These are phyloP conservation scores for Pleurotus tuoliensis DNA, from an alignment of 768 basidiomycete genomes.

Conservation along the genomic window DNA sequence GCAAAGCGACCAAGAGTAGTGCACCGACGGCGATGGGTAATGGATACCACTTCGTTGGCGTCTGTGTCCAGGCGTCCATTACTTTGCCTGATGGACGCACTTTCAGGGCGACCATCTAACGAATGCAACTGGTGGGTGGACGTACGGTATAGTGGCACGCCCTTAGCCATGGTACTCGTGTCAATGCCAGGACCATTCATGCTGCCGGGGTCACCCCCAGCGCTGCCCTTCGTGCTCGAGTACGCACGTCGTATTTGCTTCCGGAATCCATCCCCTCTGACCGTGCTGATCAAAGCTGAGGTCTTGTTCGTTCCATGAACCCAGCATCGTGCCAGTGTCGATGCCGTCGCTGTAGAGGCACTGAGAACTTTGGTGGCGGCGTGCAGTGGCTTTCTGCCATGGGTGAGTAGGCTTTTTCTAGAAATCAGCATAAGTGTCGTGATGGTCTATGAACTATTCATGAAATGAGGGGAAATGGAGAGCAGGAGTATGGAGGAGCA, in stretches of 20 bases:
- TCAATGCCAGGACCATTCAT: conserved; percentile 14
- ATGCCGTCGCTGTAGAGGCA: conserved; percentile 42
- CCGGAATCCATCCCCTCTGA: conserved; percentile 29
- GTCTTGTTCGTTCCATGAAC: conserved; percentile 51
- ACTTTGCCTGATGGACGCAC: conserved; percentile 47
- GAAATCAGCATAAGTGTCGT: conserved; percentile 40
- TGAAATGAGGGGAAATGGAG: conserved; percentile 6
- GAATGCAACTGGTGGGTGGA: conserved; percentile 9
- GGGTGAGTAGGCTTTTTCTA: conserved; percentile 46
- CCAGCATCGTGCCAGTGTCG: conserved; percentile 48
- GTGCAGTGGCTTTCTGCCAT: conserved; percentile 51
- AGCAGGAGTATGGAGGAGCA: not conserved
- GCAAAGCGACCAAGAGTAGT: conserved; percentile 75
- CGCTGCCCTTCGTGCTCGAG: conserved; percentile 22
- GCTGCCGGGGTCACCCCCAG: conserved; percentile 18
- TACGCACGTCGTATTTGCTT: conserved; percentile 28
- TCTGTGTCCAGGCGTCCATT: conserved; percentile 75
- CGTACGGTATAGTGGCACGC: conserved; percentile 52
- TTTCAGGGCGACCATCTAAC: too few species aligned
- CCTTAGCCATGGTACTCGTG: conserved; percentile 17
- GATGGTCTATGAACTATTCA: conserved; percentile 1
- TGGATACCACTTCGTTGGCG: conserved; percentile 94
- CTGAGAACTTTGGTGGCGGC: conserved; percentile 55
- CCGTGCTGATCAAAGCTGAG: conserved; percentile 41
- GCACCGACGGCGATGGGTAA: conserved; percentile 89